Evolutionary conservation across 306 rosid species (phyloP).

Genomic region (Vigna mungo): DNA sequence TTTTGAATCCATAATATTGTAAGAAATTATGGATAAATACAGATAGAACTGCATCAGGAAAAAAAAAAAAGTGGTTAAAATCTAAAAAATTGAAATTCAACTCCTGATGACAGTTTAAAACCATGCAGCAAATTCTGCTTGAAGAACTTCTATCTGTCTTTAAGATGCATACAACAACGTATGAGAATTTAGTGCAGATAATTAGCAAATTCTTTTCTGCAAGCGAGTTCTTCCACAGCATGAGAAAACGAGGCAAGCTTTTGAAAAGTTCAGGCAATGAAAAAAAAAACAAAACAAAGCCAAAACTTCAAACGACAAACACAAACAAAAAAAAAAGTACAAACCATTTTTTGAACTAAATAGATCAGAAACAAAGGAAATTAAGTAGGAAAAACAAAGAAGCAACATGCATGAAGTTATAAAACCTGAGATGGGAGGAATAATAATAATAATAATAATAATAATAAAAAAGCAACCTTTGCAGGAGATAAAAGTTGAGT

Average conservation of each 20-base stretch:
- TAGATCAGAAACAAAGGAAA: neutral
- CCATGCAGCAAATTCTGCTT: neutral
- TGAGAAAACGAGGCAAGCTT: neutral
- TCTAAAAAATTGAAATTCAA: neutral
- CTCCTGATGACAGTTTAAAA: neutral
- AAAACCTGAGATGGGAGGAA: neutral
- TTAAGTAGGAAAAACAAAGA: too few relatives aligned
- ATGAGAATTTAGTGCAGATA: neutral
- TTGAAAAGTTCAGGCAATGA: neutral
- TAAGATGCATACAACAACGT: neutral
- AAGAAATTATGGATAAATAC: neutral
- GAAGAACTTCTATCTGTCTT: neutral
- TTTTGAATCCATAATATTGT: neutral
- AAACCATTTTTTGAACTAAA: neutral
- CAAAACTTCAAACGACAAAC: neutral
- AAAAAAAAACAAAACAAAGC: neutral
- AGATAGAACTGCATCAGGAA: neutral
- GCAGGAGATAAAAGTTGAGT: neutral
- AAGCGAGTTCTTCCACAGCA: neutral
- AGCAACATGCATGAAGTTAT: neutral
- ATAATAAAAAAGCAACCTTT: too few relatives aligned
- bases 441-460: too few relatives aligned
- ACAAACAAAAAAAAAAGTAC: neutral
- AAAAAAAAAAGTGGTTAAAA: neutral
- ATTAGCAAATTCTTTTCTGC: neutral